Percentiles rank a stretch among this genome's conserved stretches.
Conservation (phyloP, 345 rosid species). For the Brassica cretica region DNA sequence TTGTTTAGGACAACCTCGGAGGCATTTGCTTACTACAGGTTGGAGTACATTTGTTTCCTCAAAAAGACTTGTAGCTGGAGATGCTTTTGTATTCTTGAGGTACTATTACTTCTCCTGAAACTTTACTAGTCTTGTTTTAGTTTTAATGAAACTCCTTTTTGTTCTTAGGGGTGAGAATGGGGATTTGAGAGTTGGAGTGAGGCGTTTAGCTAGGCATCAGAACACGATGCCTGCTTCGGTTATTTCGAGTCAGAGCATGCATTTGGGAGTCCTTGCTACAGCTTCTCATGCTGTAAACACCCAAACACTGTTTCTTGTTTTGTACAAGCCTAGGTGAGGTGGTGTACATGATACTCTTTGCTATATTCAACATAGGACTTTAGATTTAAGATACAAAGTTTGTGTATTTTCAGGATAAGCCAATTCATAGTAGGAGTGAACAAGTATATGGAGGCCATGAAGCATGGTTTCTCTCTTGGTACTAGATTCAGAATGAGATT, state of each 20-base stretch:
- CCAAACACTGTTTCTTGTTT: conserved; percentile 60
- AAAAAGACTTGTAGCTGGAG: conserved; percentile 75
- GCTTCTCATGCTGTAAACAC: conserved; percentile 70
- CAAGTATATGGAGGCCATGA: conserved; percentile 61
- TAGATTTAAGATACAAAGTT: background rate
- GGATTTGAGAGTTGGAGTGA: conserved; percentile 66
- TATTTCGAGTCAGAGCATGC: conserved; percentile 83
- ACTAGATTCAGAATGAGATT: conserved; percentile 75
- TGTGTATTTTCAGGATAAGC: conserved; percentile 51
- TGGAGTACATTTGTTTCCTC: conserved; percentile 83
- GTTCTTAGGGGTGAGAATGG: conserved; percentile 59
- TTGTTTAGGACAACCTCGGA: conserved; percentile 65
- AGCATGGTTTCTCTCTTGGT: conserved; percentile 56
- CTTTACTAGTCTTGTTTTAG: background rate
- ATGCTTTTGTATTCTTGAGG: conserved; percentile 79
- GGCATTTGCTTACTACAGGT: conserved; percentile 80
- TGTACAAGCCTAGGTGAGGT: conserved; percentile 76
- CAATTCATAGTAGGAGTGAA: conserved; percentile 69
- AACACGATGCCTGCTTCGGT: conserved; percentile 64
- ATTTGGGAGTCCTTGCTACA: conserved; percentile 81
- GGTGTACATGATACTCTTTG: conserved; percentile 32
- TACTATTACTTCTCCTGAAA: conserved; percentile 18
- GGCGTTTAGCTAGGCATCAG: conserved; percentile 58
- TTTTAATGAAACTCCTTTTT: conserved; percentile 34
- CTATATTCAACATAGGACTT: background rate